Percentiles rank a stretch among this genome's conserved stretches.
Conservation (phyloP, 371 early-diverging fungal genomes). For the Gilbertella persicaria region DNA sequence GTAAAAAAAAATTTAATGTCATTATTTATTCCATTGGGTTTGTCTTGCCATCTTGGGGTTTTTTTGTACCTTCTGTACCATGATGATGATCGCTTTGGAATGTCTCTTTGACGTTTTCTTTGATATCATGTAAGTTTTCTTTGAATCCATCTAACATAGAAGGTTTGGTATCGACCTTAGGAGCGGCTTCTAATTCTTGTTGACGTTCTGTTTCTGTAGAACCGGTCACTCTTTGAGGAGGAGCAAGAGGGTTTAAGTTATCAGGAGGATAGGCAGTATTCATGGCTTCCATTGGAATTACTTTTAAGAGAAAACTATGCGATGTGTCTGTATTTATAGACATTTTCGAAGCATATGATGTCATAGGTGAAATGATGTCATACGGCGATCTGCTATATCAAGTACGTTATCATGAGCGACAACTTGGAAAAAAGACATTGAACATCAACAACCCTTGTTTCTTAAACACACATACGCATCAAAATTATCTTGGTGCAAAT, state of each 20-base stretch:
- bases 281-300: too few relatives aligned
- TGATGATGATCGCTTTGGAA: conserved; percentile 25
- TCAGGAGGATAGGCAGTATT: conserved; percentile 2
- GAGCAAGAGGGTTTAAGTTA: not conserved
- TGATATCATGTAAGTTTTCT: conserved; percentile 18
- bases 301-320: too few relatives aligned
- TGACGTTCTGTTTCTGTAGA: not conserved
- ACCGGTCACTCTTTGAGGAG: not conserved
- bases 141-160: conserved; percentile 15
- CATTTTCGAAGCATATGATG: too few relatives aligned
- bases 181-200: not conserved
- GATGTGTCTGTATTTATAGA: too few relatives aligned
- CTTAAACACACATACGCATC: too few relatives aligned
- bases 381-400: too few relatives aligned
- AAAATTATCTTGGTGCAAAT: too few relatives aligned
- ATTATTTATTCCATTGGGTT: conserved; percentile 29
- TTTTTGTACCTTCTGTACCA: conserved; percentile 22
- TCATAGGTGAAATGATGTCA: too few relatives aligned
- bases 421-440: too few relatives aligned
- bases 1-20: not conserved
- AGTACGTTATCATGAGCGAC: too few relatives aligned
- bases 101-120: conserved; percentile 27
- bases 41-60: conserved; percentile 29
- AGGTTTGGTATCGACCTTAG: not conserved
- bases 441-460: too few relatives aligned